These are phyloP conservation scores for Babesia divergens DNA, from an alignment of 169 alveolate genomes.

Conservation along the genomic window DNA sequence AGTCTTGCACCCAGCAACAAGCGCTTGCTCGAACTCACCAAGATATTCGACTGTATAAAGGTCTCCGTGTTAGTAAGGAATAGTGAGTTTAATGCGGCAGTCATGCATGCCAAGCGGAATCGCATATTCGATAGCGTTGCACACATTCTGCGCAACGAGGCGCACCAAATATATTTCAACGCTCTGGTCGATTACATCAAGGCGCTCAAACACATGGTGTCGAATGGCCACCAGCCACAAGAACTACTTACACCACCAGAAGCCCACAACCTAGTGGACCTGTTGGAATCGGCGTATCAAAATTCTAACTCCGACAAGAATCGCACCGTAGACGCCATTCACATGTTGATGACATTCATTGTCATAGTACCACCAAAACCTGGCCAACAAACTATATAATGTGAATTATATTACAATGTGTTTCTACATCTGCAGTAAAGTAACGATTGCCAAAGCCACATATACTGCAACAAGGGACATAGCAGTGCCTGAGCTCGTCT, in stretches of 20 bases:
- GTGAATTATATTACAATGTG: too few species aligned
- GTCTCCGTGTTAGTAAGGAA: slow-evolving; percentile 45
- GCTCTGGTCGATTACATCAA: slow-evolving; percentile 46
- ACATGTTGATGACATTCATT: slow-evolving; percentile 50
- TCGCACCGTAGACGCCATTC: slow-evolving; percentile 59
- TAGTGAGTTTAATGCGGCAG: slow-evolving; percentile 35
- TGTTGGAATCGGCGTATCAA: slow-evolving; percentile 63
- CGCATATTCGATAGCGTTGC: slow-evolving; percentile 37
- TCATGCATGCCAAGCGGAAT: slow-evolving; percentile 31
- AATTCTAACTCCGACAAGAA: slow-evolving; percentile 51
- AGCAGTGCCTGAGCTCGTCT: not conserved
- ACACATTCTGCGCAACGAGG: slow-evolving; percentile 53
- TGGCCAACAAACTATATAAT: too few species aligned
- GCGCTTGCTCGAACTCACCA: slow-evolving; percentile 45
- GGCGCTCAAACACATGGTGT: slow-evolving; percentile 48
- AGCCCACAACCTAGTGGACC: slow-evolving; percentile 58
- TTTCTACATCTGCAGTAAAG: not conserved
- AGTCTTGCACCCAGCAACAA: slow-evolving; percentile 54
- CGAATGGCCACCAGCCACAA: slow-evolving; percentile 58
- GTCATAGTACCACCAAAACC: slow-evolving; percentile 54
- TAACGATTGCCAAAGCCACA: not conserved
- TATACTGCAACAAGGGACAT: not conserved
- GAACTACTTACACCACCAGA: slow-evolving; percentile 26
- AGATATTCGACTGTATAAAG: slow-evolving; percentile 45
- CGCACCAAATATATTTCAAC: slow-evolving; percentile 63